Base-by-base conservation (phyloP, 805 yeast genomes). In the Hanseniaspora lindneri region DNA sequence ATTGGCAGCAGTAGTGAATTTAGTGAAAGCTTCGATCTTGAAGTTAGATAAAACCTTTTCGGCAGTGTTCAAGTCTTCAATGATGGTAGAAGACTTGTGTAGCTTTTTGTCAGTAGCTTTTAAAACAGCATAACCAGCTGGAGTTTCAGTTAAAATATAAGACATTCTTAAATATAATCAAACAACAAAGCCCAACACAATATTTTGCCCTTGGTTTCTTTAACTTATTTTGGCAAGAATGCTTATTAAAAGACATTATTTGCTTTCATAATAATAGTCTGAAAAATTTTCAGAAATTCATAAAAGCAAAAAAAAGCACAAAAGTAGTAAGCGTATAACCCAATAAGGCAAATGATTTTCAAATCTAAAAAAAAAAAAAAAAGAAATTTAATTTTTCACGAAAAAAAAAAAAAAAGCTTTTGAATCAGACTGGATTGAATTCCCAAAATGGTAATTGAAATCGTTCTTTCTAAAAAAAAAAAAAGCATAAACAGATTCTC, bases 21-120 rank as follows among this genome's bases (percentile, higher is more conserved):
- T 92, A 59, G 95, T 88, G 65, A 92, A 92, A 33, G 95, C 92
- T 60, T 92, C 89, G 60, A 92, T 77, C 70, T 92, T 92, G 70
- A 89, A 86, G 66, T 85, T 94, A 57, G 83, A 74, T 50, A 87
- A 74, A 53, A 88, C 95, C 66, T 84, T 83, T 55, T 82, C 94
- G 42, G 94, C 78, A 44, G 84, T 67, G 67, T 83, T 74, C 60
- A 88, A 74, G 65, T 87, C 95, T 54, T 80, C 75, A 56, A 83
- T 68, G 57, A 88, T 70, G 51, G 78, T 65, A 49, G 82, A 66
- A 23, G 92, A 79, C 72, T 88, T 89, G 76, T 89, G 81, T 60
- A 92, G 81, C 75, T 89, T 89, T 74, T 92, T 92, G 75, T 92
- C 97, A 55, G 95, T 81, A 51, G 96, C 95, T 73, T 92, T 92